Conservation (phyloP, 2,329 filamentous ascomycete species). For the Diaporthe australafricana region DNA sequence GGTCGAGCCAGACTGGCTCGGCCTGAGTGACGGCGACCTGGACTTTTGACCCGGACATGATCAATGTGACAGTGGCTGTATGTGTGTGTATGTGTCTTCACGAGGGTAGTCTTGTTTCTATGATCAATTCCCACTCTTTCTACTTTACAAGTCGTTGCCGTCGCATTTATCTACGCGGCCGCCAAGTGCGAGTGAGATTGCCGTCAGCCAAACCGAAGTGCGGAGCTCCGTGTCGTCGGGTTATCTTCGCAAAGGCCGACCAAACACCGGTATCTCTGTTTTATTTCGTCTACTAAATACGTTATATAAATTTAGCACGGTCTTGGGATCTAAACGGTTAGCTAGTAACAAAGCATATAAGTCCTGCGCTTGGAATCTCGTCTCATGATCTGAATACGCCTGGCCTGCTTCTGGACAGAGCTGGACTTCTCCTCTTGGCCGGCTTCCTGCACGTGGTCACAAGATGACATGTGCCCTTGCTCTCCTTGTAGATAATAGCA, state of each 20-base stretch:
- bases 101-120: background rate
- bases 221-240: background rate
- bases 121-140: background rate
- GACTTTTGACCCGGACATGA: slow-evolving; percentile 21
- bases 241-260: background rate
- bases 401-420: too few relatives aligned
- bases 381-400: background rate
- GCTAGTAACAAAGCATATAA: background rate
- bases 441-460: background rate
- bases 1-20: slow-evolving; percentile 71
- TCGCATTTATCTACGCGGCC: background rate
- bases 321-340: background rate
- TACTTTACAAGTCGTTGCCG: background rate
- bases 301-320: background rate
- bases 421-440: background rate
- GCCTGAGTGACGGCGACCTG: slow-evolving; percentile 65
- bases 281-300: background rate
- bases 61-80: background rate
- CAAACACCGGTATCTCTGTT: slow-evolving; percentile 4
- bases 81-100: too few relatives aligned
- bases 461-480: background rate
- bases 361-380: background rate
- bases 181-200: background rate
- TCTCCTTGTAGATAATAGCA: too few relatives aligned
- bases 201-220: background rate